phyloP scores from a whole-genome alignment of 371 early-diverging fungal species.

The Zychaea mexicana region DNA sequence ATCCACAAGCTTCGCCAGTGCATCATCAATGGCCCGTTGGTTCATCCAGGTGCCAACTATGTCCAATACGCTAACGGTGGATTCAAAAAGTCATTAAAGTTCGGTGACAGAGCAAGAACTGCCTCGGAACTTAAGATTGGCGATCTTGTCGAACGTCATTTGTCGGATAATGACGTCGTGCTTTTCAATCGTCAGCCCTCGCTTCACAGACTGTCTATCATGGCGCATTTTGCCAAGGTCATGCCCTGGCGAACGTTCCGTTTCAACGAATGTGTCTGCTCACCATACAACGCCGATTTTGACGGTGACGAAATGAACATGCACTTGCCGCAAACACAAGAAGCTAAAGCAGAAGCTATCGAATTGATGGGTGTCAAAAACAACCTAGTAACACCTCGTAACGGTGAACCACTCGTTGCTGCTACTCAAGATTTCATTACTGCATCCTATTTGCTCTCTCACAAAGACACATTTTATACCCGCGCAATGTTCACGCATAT shows the following conservation, averaged over 20 bases:
- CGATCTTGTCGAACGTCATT: constrained; percentile 97
- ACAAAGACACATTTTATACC: constrained; percentile 94
- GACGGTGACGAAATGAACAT: constrained; percentile 99
- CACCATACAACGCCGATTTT: constrained; percentile 99
- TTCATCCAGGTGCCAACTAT: constrained; percentile 97
- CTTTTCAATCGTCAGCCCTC: constrained; percentile 99
- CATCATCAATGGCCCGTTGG: constrained; percentile 90
- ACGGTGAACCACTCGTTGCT: constrained; percentile 98
- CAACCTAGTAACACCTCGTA: constrained; percentile 97
- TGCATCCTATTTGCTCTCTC: constrained; percentile 91
- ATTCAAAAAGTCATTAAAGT: constrained; percentile 73
- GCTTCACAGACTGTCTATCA: constrained; percentile 97
- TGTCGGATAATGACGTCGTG: constrained; percentile 97
- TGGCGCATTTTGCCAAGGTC: constrained; percentile 98
- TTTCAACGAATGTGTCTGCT: constrained; percentile 99
- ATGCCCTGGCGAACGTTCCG: constrained; percentile 98
- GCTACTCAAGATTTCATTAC: constrained; percentile 99
- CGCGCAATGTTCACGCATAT: constrained; percentile 93
- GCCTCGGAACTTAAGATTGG: constrained; percentile 85
- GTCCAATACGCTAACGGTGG: constrained; percentile 59
- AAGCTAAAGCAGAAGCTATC: constrained; percentile 97
- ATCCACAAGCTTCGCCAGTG: constrained; percentile 79
- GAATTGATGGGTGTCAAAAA: constrained; percentile 98
- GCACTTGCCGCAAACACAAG: constrained; percentile 99
- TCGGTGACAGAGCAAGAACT: constrained; percentile 68